Base-by-base conservation (phyloP, 2,329 filamentous ascomycete species). In the Calonectria pseudoturangicola region DNA sequence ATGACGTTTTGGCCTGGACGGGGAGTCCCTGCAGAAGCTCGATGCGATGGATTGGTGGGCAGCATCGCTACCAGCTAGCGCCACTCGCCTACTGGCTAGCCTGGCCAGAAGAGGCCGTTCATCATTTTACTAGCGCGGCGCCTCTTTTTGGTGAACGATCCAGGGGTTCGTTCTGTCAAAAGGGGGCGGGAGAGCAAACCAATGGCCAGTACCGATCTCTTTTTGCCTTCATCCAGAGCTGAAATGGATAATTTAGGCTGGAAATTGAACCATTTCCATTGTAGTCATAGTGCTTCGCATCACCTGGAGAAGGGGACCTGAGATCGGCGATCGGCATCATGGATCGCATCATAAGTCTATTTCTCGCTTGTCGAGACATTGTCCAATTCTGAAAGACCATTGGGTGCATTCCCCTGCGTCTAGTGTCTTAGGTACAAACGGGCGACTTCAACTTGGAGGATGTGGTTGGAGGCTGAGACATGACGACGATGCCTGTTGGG, bases 381-480 rank as follows among this genome's bases (percentile, higher is more conserved):
- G 18, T 36, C 33, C 54, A 10, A 39, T 58, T 39, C 54, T 12
- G n/a, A 21, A 58, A 8, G n/a, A n/a, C n/a, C 30, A 58, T 58
- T 58, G 54, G 54, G 21, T 33, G 16, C 16, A 25, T 25, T 25
- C 15, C 15, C n/a, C 30, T 21, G 13, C n/a, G n/a, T 36, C 54
- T 16, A 36, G n/a, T 58, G 64, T 66, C 21, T 36, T 28, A 15
- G 18, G 47, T 51, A 25, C 33, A 48, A 48, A 39, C n/a, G 15
- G 25, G 21, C 45, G 33, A 27, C 58, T 48, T 21, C 18, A 65
- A 58, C 21, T 18, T 58, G 60, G 60, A 28, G 41, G 54, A 43
- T 70, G 41, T 48, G 39, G 68, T n/a, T 51, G 45, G 68, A 58
- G 33, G 68, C 68, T 70, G 68, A 70, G 68, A 70, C 60, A 65